Percentiles rank a stretch among this genome's conserved stretches.
These are phyloP conservation scores for Colletotrichum shisoi DNA, from an alignment of 2,329 filamentous ascomycete species.

Conservation along the genomic window DNA sequence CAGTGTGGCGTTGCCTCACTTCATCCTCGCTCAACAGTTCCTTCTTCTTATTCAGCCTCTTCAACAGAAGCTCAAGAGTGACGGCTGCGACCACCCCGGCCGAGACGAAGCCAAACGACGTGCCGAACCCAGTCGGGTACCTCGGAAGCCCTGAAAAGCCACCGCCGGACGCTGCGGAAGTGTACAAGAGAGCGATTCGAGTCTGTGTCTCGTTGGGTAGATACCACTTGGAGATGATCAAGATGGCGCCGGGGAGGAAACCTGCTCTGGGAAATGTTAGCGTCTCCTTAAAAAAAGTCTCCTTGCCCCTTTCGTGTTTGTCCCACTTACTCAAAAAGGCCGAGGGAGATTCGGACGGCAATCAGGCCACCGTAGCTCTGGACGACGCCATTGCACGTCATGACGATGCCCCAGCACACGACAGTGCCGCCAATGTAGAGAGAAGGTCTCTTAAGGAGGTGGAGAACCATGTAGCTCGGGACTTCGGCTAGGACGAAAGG, in stretches of 20 bases:
- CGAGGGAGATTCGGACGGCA: slow-evolving; percentile 52
- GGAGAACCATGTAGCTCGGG: slow-evolving; percentile 53
- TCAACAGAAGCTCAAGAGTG: slow-evolving; percentile 28
- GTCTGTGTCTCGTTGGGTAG: slow-evolving; percentile 45
- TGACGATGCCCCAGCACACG: slow-evolving; percentile 50
- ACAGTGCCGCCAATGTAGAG: slow-evolving; percentile 53
- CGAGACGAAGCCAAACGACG: slow-evolving; percentile 33
- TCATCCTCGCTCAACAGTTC: slow-evolving; percentile 43
- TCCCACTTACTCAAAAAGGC: slow-evolving; percentile 47
- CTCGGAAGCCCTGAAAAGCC: slow-evolving; percentile 55
- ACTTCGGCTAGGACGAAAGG: slow-evolving; percentile 62
- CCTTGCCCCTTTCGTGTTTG: not conserved
- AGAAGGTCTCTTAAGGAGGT: slow-evolving; percentile 52
- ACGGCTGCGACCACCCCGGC: slow-evolving; percentile 37
- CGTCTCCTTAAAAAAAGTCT: not conserved
- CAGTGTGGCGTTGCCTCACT: slow-evolving; percentile 43
- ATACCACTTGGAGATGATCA: slow-evolving; percentile 49
- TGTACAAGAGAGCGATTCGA: slow-evolving; percentile 49
- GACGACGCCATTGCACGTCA: slow-evolving; percentile 50
- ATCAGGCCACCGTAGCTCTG: slow-evolving; percentile 53
- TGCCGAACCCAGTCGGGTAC: slow-evolving; percentile 37
- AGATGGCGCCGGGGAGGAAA: slow-evolving; percentile 47
- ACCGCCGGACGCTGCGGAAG: slow-evolving; percentile 49
- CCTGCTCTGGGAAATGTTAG: slow-evolving; percentile 44
- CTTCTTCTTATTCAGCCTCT: slow-evolving; percentile 42